Evolutionary conservation across 768 basidiomycete genomes (phyloP), one percentile per base, ranked within the genome.

Genomic region (Roridomyces roridus): DNA sequence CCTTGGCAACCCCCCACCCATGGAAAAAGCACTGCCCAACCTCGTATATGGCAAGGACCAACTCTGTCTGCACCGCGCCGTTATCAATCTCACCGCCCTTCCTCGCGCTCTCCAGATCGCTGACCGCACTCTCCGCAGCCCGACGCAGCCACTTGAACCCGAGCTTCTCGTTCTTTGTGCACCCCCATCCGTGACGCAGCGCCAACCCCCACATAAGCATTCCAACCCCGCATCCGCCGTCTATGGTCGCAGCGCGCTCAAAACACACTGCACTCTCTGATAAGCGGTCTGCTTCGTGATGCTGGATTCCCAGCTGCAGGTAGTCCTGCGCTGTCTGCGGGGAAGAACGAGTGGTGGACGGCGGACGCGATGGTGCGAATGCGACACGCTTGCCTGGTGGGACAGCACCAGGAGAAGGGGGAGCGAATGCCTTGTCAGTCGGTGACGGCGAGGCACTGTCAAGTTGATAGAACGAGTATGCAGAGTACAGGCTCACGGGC

Each of bases 201-300:
- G 92, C 78, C 37, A 96, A 74, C 0, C 94, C 94, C 83, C 90
- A 95, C 91, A 96, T 93, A 56, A 96, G 72, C 92, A 94, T 95
- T 17, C 94, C 94, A 5, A 92, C 86, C 2, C 88, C 89, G 66
- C 90, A 94, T 2, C 92, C 94, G 1, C 93, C 93, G 46, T 79
- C 74, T 57, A 84, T 76, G 49, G 77, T 90, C 11, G 92, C 92
- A 42, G 87, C 85, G 72, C 81, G 82, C 74, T 94, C 91, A 67
- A 94, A 93, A 70, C 78, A 91, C 23, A 70, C 67, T 0, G 90
- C 91, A 11, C 88, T 87, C 64, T 91, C 88, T 41, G 68, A 67
- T 5, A 94, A 76, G 39, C 84, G 78, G 68, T 92, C 87, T 26
- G 85, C 83, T 70, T 92, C 88, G 65, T 94, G 92, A 67, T 85